Base-by-base conservation (phyloP, 148 eudicot species). In the Hydrangea macrophylla region DNA sequence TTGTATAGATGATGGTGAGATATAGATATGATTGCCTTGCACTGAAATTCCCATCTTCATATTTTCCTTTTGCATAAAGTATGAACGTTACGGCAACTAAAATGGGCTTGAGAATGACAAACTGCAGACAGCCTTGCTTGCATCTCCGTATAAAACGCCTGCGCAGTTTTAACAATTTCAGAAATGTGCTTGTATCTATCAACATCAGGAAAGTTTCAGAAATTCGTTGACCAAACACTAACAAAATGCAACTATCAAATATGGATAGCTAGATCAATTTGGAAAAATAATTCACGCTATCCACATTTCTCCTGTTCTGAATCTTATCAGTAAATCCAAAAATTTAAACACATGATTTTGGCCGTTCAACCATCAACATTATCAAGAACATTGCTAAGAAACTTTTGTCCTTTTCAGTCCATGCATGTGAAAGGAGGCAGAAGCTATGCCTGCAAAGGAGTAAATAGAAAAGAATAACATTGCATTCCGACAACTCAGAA, bases 101-200 rank as follows among this genome's bases (percentile, higher is more conserved):
- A 37, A 94, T 78, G 54, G 98, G 98, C 77, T 94, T 94, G 70
- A 94, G 86, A 77, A 94, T 90, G 73, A 94, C 98, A 82, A 94
- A 94, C 75, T 94, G 98, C 87, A 94, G 75, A 67, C 96, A 82
- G 56, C 98, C 98, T 81, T 94, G 98, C 81, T 94, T 94, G 86
- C 96, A 90, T 68, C 92, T 83, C 76, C 96, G 88, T 51, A 94
- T 90, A 82, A 94, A 94, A 65, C 98, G 96, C 80, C 98, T 93
- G 90, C 78, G 77, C 20, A 62, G 26, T 36, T 63, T 60, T 50
- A 71, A 65, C 53, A 75, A 62, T 13, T 44, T 45, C 65, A 67
- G 26, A 39, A 53, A 27, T 25, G 40, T 23, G 44, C 45, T 24
- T 53, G n/a, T 15, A 23, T 58, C 7, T 18, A 31, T 54, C 27